phyloP scores from a whole-genome alignment of 169 alveolate genomes.

The Plasmodium blacklocki region DNA sequence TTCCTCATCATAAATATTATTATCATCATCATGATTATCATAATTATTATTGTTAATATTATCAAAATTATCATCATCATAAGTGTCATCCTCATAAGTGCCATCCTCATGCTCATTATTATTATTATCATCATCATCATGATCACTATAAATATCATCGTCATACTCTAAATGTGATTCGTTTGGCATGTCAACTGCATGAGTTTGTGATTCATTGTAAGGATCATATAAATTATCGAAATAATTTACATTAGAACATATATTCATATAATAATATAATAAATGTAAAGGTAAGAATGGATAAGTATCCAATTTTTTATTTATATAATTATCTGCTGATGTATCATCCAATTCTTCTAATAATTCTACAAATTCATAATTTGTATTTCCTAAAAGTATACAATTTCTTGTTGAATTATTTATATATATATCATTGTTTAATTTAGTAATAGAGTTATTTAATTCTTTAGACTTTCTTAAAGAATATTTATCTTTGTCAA shows the following conservation, averaged over 20 bases:
- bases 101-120: too few species aligned
- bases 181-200: background rate
- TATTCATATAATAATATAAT: slow-evolving; percentile 71
- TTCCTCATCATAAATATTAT: background rate
- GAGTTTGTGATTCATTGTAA: background rate
- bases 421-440: slow-evolving; percentile 76
- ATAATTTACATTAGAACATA: slow-evolving; percentile 23
- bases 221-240: slow-evolving; percentile 21
- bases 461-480: slow-evolving; percentile 69
- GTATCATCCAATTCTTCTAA: slow-evolving; percentile 73
- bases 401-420: slow-evolving; percentile 61
- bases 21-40: background rate
- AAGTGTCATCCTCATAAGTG: too few species aligned
- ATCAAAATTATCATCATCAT: too few species aligned
- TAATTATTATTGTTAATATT: too few species aligned
- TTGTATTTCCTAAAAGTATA: slow-evolving; percentile 43
- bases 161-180: background rate
- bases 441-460: slow-evolving; percentile 60
- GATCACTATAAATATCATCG: background rate
- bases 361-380: slow-evolving; percentile 57
- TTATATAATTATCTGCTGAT: background rate
- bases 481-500: slow-evolving; percentile 64
- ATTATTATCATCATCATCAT: background rate
- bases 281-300: slow-evolving; percentile 46
- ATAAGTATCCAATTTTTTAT: slow-evolving; percentile 5